Percentiles rank a stretch among this genome's conserved stretches.
Evolutionary conservation across 495 filamentous ascomycete species (phyloP).

Genomic region (Neurospora sp.): DNA sequence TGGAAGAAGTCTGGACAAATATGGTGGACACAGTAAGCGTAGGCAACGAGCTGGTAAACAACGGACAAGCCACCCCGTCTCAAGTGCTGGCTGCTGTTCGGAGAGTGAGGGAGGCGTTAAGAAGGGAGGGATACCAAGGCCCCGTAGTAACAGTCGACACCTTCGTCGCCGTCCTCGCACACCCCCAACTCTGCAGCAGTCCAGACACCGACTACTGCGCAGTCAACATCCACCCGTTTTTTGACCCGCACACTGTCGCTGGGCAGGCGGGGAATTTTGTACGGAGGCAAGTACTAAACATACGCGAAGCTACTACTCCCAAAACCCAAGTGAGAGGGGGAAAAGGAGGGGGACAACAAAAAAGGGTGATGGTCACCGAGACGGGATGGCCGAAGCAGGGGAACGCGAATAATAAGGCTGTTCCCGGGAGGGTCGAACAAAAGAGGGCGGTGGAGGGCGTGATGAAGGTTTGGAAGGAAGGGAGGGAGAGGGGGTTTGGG

Average conservation of each 20-base stretch:
- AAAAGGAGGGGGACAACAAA: conserved; percentile 6
- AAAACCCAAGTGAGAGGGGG: too few relatives aligned
- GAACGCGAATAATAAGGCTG: conserved; percentile 48
- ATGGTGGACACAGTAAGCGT: conserved; percentile 59
- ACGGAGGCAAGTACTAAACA: conserved; percentile 38
- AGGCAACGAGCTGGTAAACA: conserved; percentile 74
- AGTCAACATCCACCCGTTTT: conserved; percentile 77
- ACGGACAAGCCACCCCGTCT: conserved; percentile 37
- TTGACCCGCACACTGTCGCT: conserved; percentile 51
- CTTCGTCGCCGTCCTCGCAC: conserved; percentile 49
- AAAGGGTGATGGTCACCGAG: conserved; percentile 49
- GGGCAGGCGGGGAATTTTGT: conserved; percentile 55
- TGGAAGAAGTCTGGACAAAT: conserved; percentile 35
- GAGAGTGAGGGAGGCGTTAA: conserved; percentile 45
- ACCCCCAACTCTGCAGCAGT: conserved; percentile 59
- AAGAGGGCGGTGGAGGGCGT: conserved; percentile 52
- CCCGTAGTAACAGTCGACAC: conserved; percentile 75
- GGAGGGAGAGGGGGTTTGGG: conserved; percentile 32
- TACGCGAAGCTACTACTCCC: conserved; percentile 11
- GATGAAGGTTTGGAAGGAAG: conserved; percentile 33
- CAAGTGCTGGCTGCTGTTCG: conserved; percentile 46
- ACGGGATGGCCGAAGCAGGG: conserved; percentile 75
- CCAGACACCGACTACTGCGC: conserved; percentile 60
- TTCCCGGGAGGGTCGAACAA: conserved; percentile 56
- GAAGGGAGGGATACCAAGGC: conserved; percentile 54